Evolutionary conservation across 805 yeast genomes (phyloP).

Genomic region (Metschnikowia bowlesiae): DNA sequence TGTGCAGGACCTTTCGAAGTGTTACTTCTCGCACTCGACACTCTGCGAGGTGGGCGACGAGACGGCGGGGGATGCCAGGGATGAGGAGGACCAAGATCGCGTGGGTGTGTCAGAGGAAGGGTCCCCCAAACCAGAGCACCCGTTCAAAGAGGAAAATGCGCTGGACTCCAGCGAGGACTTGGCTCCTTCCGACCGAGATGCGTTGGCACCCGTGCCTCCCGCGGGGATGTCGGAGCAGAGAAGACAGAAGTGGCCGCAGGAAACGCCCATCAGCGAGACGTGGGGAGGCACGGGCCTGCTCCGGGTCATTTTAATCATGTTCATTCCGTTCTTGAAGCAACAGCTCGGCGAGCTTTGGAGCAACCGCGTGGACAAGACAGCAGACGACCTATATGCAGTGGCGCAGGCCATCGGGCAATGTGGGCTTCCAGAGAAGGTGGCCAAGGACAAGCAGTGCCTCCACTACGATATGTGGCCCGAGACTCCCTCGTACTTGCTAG

Average conservation of each 20-base stretch:
- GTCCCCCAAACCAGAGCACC: neutral
- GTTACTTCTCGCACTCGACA: neutral
- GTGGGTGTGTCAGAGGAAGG: neutral
- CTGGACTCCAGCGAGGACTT: slow-evolving; percentile 14
- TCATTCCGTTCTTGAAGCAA: slow-evolving; percentile 36
- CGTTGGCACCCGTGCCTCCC: slow-evolving; percentile 49
- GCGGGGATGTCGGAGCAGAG: slow-evolving; percentile 59
- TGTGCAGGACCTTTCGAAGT: neutral
- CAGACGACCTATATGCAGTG: slow-evolving; percentile 15
- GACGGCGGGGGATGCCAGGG: neutral
- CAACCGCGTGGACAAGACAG: slow-evolving; percentile 5
- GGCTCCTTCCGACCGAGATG: slow-evolving; percentile 10
- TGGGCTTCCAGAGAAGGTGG: slow-evolving; percentile 24
- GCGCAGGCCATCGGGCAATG: slow-evolving; percentile 40
- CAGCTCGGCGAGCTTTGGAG: slow-evolving; percentile 25
- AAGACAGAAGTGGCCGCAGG: slow-evolving; percentile 48
- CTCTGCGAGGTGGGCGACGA: neutral
- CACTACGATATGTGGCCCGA: slow-evolving; percentile 41
- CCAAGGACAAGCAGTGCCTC: slow-evolving; percentile 25
- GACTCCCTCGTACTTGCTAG: slow-evolving; percentile 40
- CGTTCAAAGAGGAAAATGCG: neutral
- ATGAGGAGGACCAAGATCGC: neutral
- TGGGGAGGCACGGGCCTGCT: slow-evolving; percentile 59
- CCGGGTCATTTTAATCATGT: slow-evolving; percentile 33
- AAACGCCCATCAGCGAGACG: slow-evolving; percentile 44